Percentiles rank a stretch among this genome's conserved stretches.
Conservation (phyloP, 1,139 yeast genomes). For the Debaryomyces coudertii region DNA sequence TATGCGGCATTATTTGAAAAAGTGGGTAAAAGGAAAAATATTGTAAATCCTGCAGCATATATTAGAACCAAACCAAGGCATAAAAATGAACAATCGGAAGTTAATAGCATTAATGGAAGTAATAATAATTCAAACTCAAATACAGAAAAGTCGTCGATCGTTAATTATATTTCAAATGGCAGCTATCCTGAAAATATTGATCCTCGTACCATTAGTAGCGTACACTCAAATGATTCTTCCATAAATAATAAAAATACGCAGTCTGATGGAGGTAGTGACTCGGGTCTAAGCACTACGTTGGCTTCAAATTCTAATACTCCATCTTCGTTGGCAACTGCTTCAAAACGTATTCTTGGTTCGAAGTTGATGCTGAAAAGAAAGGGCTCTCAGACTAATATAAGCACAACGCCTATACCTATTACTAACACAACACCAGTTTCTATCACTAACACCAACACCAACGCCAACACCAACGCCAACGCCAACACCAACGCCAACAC, state of each 20-base stretch:
- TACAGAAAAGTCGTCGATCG: slow-evolving; percentile 20
- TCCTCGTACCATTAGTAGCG: background rate
- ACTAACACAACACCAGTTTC: too few relatives aligned
- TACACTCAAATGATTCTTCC: slow-evolving; percentile 1
- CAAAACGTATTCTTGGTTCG: slow-evolving; percentile 45
- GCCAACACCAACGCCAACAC: too few relatives aligned
- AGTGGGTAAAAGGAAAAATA: slow-evolving; percentile 46
- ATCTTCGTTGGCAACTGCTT: slow-evolving; percentile 37
- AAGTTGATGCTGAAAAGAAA: slow-evolving; percentile 36
- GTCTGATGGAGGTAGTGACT: slow-evolving; percentile 3
- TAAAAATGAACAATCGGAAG: slow-evolving; percentile 18
- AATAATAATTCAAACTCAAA: slow-evolving; percentile 15
- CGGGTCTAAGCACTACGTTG: background rate
- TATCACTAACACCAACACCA: background rate
- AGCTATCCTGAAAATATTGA: slow-evolving; percentile 2
- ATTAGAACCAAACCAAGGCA: slow-evolving; percentile 26
- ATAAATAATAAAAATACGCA: background rate
- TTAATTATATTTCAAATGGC: slow-evolving; percentile 11
- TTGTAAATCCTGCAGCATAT: slow-evolving; percentile 28
- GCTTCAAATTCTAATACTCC: slow-evolving; percentile 9
- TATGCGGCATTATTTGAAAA: slow-evolving; percentile 51
- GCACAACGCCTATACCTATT: slow-evolving; percentile 16
- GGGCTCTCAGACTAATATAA: slow-evolving; percentile 7
- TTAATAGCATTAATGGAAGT: slow-evolving; percentile 10
- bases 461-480: slow-evolving; percentile 23